Evolutionary conservation across 2,329 filamentous ascomycete genomes (phyloP).

Genomic region (Colletotrichum gloeosporioides): DNA sequence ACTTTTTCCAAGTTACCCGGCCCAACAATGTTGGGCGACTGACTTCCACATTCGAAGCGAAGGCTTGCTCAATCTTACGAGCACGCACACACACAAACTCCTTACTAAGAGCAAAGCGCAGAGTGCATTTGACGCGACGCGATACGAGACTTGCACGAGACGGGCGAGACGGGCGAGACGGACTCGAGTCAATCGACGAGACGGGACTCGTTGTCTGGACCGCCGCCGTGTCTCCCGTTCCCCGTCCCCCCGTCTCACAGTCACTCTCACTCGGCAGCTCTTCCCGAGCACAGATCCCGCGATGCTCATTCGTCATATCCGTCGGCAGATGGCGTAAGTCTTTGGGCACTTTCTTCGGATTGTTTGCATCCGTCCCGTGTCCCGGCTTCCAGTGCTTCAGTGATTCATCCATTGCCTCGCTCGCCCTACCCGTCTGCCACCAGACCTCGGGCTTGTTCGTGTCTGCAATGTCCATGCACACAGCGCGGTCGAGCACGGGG

Average conservation of each 20-base stretch:
- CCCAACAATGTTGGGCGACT: not conserved
- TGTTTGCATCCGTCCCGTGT: not conserved
- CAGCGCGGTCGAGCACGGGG: not conserved
- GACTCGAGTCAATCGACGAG: not conserved
- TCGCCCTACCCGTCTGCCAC: not conserved
- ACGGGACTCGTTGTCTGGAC: not conserved
- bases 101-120: not conserved
- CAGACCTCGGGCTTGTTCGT: not conserved
- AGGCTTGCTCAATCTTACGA: not conserved
- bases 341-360: not conserved
- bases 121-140: not conserved
- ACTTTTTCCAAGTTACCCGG: not conserved
- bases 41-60: not conserved
- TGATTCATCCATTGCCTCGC: not conserved
- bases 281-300: not conserved
- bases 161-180: not conserved
- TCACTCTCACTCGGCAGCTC: slow-evolving; percentile 1
- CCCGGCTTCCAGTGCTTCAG: not conserved
- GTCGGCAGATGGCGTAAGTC: not conserved
- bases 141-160: not conserved
- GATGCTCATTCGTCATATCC: not conserved
- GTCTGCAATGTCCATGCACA: not conserved
- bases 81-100: not conserved
- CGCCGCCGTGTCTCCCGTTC: not conserved
- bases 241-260: not conserved